Percentiles rank a stretch among this genome's conserved stretches.
Evolutionary conservation across 495 filamentous ascomycete species (phyloP).

Genomic region (Trichoderma orchidacearum): DNA sequence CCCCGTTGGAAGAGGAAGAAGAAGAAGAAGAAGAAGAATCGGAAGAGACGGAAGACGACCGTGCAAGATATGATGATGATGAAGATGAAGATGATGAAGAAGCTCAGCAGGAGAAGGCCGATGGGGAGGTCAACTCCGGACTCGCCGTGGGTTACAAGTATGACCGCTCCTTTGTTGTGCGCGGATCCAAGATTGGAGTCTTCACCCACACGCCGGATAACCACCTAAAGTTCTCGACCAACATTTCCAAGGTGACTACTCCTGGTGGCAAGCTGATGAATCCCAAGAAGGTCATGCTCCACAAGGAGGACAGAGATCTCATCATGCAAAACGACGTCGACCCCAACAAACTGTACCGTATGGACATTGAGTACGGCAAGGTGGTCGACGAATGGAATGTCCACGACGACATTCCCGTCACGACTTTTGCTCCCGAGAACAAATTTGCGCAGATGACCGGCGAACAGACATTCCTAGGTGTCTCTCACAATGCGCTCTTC

Average conservation of each 20-base stretch:
- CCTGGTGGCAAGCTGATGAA: slow-evolving; percentile 73
- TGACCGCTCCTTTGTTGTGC: slow-evolving; percentile 91
- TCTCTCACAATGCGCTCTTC: slow-evolving; percentile 84
- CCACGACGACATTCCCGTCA: slow-evolving; percentile 91
- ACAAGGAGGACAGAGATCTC: slow-evolving; percentile 83
- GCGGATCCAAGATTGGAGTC: slow-evolving; percentile 93
- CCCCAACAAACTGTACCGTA: slow-evolving; percentile 87
- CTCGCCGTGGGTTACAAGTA: slow-evolving; percentile 98
- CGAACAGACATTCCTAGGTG: slow-evolving; percentile 87
- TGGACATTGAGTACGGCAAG: slow-evolving; percentile 97
- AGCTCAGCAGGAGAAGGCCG: slow-evolving; percentile 40
- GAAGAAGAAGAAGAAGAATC: slow-evolving; percentile 53
- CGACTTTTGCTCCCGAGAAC: slow-evolving; percentile 83
- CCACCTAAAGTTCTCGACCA: slow-evolving; percentile 91
- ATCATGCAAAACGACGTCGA: slow-evolving; percentile 77
- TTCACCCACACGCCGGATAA: slow-evolving; percentile 95
- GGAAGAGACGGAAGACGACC: slow-evolving; percentile 46
- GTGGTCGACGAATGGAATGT: slow-evolving; percentile 99
- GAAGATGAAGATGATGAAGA: slow-evolving; percentile 82
- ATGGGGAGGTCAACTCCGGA: slow-evolving; percentile 84
- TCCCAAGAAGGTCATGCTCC: slow-evolving; percentile 96
- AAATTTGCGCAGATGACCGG: slow-evolving; percentile 98
- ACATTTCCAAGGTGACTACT: slow-evolving; percentile 89
- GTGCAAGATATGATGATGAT: slow-evolving; percentile 72
- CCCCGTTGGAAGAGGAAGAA: slow-evolving; percentile 43